Base-by-base conservation (phyloP, 1,284 basidiomycete genomes). In the Takashimella koratensis region DNA sequence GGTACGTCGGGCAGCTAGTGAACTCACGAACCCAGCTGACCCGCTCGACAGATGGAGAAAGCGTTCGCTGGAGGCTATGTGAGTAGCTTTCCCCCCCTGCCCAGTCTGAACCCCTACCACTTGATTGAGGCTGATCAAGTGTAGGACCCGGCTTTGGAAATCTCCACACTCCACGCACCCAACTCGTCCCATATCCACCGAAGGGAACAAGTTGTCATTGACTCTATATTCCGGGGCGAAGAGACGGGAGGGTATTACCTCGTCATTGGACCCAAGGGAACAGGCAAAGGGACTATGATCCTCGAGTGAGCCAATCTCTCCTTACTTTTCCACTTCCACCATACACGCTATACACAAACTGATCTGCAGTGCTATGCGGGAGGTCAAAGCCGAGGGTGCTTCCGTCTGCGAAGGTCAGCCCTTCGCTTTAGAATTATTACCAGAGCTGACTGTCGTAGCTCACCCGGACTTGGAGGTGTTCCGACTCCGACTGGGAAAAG, bases 121-220 rank as follows among this genome's bases (percentile, higher is more conserved):
- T 10, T 19, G 19, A 3, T 45, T 19, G 26, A n/a, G 1, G 19
- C 36, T 5, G 42, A 51, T 57, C 52, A 48, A 58, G 84, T 84
- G 84, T 85, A 56, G 86, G 88, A 90, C 66, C 87, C 87, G 20
- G 88, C 86, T 2, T 80, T 92, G 6, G 87, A 89, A 64, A 79
- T 89, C 13, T 84, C 62, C 4, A 75, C 77, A 3, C 52, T 68
- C 8, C 78, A 81, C 27, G 67, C 77, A 3, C 74, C 79, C 3
- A 76, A 78, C 50, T 79, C 82, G 13, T 73, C 83, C 49, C 84
- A 86, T 68, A 76, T 90, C 25, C 78, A 82, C 20, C 80, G 89
- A 45, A 79, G 79, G 55, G 88, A 90, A 67, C 87, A 91, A 68
- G 80, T 84, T 50, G 63, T 79, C n/a, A 82, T 93, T 55, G 86